Base-by-base conservation (phyloP, 805 yeast species). In the Candida jianshihensis region DNA sequence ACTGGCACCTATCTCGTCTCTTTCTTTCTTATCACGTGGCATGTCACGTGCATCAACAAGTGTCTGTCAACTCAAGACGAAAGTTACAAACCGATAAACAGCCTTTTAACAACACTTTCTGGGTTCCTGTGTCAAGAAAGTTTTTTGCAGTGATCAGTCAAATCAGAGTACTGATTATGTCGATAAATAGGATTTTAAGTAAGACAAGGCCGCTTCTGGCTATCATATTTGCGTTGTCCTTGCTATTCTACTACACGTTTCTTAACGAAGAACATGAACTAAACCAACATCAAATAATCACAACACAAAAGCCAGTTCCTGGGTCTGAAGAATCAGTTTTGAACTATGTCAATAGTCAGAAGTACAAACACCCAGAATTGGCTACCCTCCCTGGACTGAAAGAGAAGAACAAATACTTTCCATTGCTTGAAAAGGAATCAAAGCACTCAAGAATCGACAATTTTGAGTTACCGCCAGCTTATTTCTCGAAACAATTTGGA, bases 371-470 rank as follows among this genome's bases (percentile, higher is more conserved):
- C 12, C 17, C 20, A 9, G 30, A 39, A 7, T 26, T 32, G 11
- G 29, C 33, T 22, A 38, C 31, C 5, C 38, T 36, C 12, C 22
- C 40, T 30, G 51, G 20, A 36, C 40, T 31, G 49, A 55, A 42
- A 41, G 59, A 35, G 44, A 66, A 66, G 47, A 65, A 64, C 43
- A 59, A 51, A 43, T 66, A 57, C 42, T 64, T 59, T 38, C 71
- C 71, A 3, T 16, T 65, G 5, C 30, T 64, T 10, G 47, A 54
- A 18, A 34, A 43, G 4, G 55, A 51, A 10, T 28, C 33, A 2
- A 35, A 42, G 6, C 33, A 40, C 0, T 39, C 47, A 5, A 47
- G 40, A 28, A 31, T 14, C 14, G 44, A 40, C 11, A 22, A 29
- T n/a, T 29, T 30, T 16, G 19, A 29, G 5, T 30, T 48, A 6